Evolutionary conservation across 2,329 filamentous ascomycete genomes (phyloP), one percentile per base, ranked within the genome.

Genomic region (Stagonosporopsis vannaccii): DNA sequence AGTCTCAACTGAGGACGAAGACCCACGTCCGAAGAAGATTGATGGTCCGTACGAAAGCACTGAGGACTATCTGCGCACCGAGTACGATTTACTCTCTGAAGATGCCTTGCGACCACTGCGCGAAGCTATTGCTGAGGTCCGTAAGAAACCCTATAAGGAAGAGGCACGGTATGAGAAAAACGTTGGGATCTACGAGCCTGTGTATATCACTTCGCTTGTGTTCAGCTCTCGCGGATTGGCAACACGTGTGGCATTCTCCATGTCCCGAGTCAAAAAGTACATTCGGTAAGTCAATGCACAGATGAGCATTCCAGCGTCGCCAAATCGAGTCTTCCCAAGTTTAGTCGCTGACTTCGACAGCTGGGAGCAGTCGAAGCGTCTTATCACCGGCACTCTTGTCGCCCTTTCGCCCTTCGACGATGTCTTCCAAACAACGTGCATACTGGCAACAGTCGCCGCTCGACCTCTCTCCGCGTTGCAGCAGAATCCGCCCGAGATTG

Each of bases 31-130:
- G 11, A 70, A 77, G 71, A 66, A 63, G 58, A 49, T 69, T 6
- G 53, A 82, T 0, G 79, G 80, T 0, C 78, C 86, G 0, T 94
- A 88, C 80, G 60, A 75, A 0, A 85, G 80, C 4, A 88, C 85
- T 41, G 81, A 86, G 1, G 79, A 82, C 0, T 97, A 96, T 55
- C 79, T 97, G 0, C 79, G 85, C 28, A 83, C 86, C 0, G 90
- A 96, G 45, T 96, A 95, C 69, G 80, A 86, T 3, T 82, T 97
- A 1, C 80, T 92, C 7, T 84, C 92, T 2, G 90, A 92, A 67
- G 92, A 97, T 69, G 85, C 87, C 0, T 79, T 90, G 3, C 84
- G 89, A 12, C 83, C 87, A 1, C 79, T 97, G 0, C 84, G 92
- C 6, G 82, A 86, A 59, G 87, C 90, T 0, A 82, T 96, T 1